phyloP scores from a whole-genome alignment of 106 monocot genomes.

The Agapanthus africanus region DNA sequence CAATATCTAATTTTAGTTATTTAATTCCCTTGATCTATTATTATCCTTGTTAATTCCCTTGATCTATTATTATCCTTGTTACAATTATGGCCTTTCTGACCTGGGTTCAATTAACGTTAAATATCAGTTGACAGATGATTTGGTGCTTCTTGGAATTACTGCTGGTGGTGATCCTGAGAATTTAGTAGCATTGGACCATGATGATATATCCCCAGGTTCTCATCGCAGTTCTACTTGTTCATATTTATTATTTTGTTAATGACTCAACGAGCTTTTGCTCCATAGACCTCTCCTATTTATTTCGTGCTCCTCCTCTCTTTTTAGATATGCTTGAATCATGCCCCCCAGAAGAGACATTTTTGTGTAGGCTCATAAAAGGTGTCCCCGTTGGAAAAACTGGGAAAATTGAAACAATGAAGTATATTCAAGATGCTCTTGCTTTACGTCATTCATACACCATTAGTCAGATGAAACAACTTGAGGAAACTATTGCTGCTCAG shows the following conservation, averaged over 20 bases:
- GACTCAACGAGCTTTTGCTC: not conserved
- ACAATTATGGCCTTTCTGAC: not conserved
- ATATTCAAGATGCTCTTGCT: constrained; percentile 64
- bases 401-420: constrained; percentile 14
- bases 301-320: constrained; percentile 7
- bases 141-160: constrained; percentile 55
- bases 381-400: constrained; percentile 17
- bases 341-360: constrained; percentile 69
- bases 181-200: constrained; percentile 48
- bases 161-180: constrained; percentile 43
- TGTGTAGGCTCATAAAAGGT: constrained; percentile 49
- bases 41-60: not conserved
- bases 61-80: constrained; percentile 8
- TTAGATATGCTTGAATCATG: constrained; percentile 55
- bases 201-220: constrained; percentile 56
- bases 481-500: constrained; percentile 46
- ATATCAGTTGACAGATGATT: constrained; percentile 63
- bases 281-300: not conserved
- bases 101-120: not conserved
- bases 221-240: not conserved
- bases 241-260: constrained; percentile 4
- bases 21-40: not conserved
- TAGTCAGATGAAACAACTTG: constrained; percentile 61
- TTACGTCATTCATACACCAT: constrained; percentile 51
- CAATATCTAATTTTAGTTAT: not conserved